phyloP scores from a whole-genome alignment of 2,329 filamentous ascomycete species.

The Ascochyta lentis region DNA sequence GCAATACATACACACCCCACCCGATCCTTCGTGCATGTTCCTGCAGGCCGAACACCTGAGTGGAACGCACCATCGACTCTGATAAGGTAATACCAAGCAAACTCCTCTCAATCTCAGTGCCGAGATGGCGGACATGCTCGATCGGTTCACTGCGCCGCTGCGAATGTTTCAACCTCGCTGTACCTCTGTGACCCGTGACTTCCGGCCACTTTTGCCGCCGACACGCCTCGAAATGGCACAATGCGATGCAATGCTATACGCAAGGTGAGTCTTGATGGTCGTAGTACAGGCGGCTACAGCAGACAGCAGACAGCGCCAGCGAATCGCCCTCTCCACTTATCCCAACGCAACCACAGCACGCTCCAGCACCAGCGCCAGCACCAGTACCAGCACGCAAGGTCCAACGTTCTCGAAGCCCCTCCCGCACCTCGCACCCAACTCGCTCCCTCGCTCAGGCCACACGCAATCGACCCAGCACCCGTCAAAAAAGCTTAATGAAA shows the following conservation, averaged over 20 bases:
- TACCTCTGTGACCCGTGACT: not conserved
- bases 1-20: not conserved
- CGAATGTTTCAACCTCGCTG: not conserved
- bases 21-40: conserved; percentile 8
- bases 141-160: not conserved
- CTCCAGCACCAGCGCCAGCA: not conserved
- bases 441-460: not conserved
- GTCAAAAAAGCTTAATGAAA: conserved; percentile 20
- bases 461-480: not conserved
- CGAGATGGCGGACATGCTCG: not conserved
- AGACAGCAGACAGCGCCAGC: not conserved
- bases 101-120: conserved; percentile 1
- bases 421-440: not conserved
- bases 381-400: not conserved
- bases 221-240: not conserved
- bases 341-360: not conserved
- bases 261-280: not conserved
- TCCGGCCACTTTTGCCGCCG: not conserved
- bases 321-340: conserved; percentile 1
- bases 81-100: conserved; percentile 2
- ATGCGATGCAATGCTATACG: not conserved
- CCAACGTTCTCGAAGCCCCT: conserved; percentile 3
- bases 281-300: conserved; percentile 4
- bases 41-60: not conserved
- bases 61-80: not conserved